These are phyloP conservation scores for Sporothrix globosa DNA, from an alignment of 2,329 filamentous ascomycete genomes.

Conservation along the genomic window DNA sequence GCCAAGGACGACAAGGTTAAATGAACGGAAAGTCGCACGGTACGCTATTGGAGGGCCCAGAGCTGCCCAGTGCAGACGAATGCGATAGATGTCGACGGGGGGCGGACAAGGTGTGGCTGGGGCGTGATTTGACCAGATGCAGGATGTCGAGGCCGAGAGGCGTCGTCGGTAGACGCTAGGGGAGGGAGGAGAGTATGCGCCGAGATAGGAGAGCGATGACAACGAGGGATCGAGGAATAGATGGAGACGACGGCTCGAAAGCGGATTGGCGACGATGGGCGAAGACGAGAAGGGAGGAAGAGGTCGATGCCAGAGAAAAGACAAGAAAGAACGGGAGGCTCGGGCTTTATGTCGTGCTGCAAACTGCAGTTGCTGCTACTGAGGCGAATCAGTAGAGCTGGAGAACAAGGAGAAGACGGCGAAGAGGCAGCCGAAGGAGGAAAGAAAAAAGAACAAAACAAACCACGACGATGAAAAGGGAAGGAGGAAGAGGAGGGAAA, in stretches of 20 bases:
- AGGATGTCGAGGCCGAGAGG: constrained; percentile 2
- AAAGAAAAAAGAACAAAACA: constrained; percentile 6
- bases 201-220: constrained; percentile 14
- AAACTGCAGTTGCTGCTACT: constrained; percentile 7
- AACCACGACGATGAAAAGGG: constrained; percentile 3
- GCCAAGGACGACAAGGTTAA: not conserved
- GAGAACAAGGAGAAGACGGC: not conserved
- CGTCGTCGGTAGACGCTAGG: constrained; percentile 14
- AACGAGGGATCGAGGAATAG: constrained; percentile 6
- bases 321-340: constrained; percentile 14
- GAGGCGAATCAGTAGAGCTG: constrained; percentile 18
- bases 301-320: not conserved
- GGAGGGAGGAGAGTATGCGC: not conserved
- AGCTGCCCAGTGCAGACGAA: constrained; percentile 5
- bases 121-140: not conserved
- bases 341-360: constrained; percentile 13
- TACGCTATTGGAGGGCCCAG: not conserved
- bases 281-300: constrained; percentile 1
- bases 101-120: not conserved
- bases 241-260: constrained; percentile 19
- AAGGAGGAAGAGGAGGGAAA: constrained; percentile 20
- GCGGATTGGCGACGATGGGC: constrained; percentile 23
- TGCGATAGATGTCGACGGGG: not conserved
- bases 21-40: constrained; percentile 12
- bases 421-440: not conserved